Base-by-base conservation (phyloP, 1,284 basidiomycete species). In the Cryptococcus wingfieldii region DNA sequence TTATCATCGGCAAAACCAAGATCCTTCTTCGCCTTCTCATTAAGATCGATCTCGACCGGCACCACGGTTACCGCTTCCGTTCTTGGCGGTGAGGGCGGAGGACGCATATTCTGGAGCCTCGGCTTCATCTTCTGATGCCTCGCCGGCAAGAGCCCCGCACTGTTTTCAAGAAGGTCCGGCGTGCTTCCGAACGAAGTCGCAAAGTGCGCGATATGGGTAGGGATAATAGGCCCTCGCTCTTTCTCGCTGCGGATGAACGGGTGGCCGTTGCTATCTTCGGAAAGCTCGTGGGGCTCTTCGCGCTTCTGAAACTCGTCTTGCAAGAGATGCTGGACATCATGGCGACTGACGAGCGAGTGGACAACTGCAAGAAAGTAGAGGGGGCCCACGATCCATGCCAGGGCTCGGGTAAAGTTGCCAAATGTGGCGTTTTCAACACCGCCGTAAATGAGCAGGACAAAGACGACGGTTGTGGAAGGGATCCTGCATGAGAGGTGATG, bases 291-390 rank as follows among this genome's bases (percentile, higher is more conserved):
- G 14, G 39, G 39, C 31, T 34, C 31, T 13, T 16, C 16, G 39
- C 39, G 39, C 16, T 42, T 42, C 7, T 42, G 39, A 7, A n/a
- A 2, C 16, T 42, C 39, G 25, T 16, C 38, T 19, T 47, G 48
- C 16, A 58, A 44, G n/a, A 58, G 51, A 41, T 43, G 47, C 18
- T 59, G 51, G 34, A 59, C 48, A 37, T 59, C 51, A 18, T 59
- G 53, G 23, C 58, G 51, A 2, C 47, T 25, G 16, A 60, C 55
- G n/a, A 60, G 49, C 12, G 55, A 53, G 27, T 56, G 48, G 13
- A 57, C 23, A 38, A 60, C 53, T 5, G 58, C 49, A 28, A 56
- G 58, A 42, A 56, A 60, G 48, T 60, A 60, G 8, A 56, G 38
- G 41, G 58, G 58, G 9, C 58, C 58, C 16, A 57, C 48, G 10